Evolutionary conservation across 805 yeast genomes (phyloP).

Genomic region (Myxozyma nipponensis): DNA sequence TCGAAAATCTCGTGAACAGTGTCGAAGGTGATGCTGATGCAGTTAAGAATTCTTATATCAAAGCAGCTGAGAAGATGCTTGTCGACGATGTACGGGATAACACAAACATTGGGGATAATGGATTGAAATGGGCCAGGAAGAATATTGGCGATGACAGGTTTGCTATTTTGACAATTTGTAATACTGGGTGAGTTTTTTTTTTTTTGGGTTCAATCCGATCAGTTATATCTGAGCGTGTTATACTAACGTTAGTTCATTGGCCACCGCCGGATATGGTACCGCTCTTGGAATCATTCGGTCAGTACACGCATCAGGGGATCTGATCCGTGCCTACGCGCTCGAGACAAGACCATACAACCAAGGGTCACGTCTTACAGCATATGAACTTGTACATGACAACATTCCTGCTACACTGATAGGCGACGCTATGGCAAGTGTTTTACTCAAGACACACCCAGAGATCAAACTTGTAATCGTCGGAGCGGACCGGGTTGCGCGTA

Average conservation of each 20-base stretch:
- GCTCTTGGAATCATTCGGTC: constrained; percentile 90
- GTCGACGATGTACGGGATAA: constrained; percentile 79
- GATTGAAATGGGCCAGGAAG: constrained; percentile 61
- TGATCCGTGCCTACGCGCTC: constrained; percentile 67
- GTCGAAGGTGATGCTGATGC: constrained; percentile 33
- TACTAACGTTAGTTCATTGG: constrained; percentile 51
- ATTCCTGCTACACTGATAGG: constrained; percentile 87
- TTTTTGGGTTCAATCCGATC: not conserved
- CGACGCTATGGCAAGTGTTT: constrained; percentile 85
- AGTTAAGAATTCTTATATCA: constrained; percentile 36
- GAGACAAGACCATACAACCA: constrained; percentile 97
- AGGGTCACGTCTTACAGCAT: constrained; percentile 90
- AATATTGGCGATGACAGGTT: constrained; percentile 56
- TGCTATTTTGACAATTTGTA: constrained; percentile 86
- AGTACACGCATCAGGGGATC: constrained; percentile 47
- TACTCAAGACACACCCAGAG: constrained; percentile 59
- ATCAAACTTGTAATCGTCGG: constrained; percentile 87
- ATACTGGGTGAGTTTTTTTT: constrained; percentile 58
- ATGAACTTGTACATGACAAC: constrained; percentile 76
- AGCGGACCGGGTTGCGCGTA: constrained; percentile 87
- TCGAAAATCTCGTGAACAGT: constrained; percentile 39
- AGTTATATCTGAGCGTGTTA: not conserved
- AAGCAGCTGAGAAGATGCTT: constrained; percentile 49
- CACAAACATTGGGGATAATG: constrained; percentile 71
- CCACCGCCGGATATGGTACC: constrained; percentile 97